A percentile compares a stretch with the other conserved stretches of the same genome.
phyloP scores from a whole-genome alignment of 441 rosid species.

The Adansonia gregorii region DNA sequence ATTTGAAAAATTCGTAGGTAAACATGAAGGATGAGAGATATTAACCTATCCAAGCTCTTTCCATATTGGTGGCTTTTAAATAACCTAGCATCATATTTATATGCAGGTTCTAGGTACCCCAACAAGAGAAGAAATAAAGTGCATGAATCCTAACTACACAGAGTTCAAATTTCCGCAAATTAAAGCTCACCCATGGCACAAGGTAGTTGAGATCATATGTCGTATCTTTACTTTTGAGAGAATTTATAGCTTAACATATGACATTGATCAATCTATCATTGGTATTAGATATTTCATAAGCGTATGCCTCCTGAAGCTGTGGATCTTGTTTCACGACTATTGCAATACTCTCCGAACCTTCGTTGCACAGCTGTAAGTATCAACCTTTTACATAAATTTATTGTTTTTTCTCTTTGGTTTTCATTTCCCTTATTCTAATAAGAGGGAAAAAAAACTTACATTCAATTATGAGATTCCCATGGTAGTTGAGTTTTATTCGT shows the following conservation, averaged over 20 bases:
- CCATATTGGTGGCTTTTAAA: neutral
- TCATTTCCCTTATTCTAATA: neutral
- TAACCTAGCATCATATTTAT: slow-evolving; percentile 16
- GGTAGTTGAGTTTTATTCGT: too few species aligned
- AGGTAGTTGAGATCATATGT: slow-evolving; percentile 48
- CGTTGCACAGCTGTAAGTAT: slow-evolving; percentile 85
- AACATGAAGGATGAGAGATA: neutral
- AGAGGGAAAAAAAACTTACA: neutral
- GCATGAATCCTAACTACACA: slow-evolving; percentile 98
- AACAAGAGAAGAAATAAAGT: slow-evolving; percentile 94
- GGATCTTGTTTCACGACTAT: slow-evolving; percentile 87
- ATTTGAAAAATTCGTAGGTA: neutral
- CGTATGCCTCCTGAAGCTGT: slow-evolving; percentile 97
- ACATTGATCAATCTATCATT: slow-evolving; percentile 12
- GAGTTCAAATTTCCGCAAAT: slow-evolving; percentile 97
- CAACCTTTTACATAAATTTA: neutral
- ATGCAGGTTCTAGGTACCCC: slow-evolving; percentile 94
- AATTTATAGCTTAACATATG: neutral
- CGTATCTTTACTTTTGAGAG: slow-evolving; percentile 2
- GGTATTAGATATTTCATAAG: slow-evolving; percentile 78
- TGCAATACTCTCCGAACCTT: slow-evolving; percentile 95
- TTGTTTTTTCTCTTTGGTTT: neutral
- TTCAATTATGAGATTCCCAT: neutral
- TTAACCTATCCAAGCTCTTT: neutral
- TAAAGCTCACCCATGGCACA: slow-evolving; percentile 98